Percentiles rank a stretch among this genome's conserved stretches.
Conservation (phyloP, 768 basidiomycete species). For the Ramaria sp. region DNA sequence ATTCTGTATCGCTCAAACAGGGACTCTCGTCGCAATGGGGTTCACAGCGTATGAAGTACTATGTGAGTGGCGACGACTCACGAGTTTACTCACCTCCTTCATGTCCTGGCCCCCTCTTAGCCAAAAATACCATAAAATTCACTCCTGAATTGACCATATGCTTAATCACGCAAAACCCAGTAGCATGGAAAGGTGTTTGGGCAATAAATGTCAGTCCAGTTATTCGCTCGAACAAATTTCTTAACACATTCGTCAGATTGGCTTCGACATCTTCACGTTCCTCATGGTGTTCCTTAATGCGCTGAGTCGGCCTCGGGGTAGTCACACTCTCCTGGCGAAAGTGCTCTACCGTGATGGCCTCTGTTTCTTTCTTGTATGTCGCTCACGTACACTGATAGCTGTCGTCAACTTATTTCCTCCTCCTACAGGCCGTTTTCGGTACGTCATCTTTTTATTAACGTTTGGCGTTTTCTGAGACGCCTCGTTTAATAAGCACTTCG, state of each 20-base stretch:
- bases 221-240: neutral
- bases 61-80: neutral
- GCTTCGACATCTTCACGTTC: neutral
- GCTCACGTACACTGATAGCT: too few species aligned
- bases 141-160: neutral
- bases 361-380: neutral
- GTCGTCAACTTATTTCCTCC: too few species aligned
- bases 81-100: neutral
- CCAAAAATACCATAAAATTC: neutral
- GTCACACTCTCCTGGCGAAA: neutral
- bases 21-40: neutral
- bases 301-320: neutral
- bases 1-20: neutral
- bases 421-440: too few species aligned
- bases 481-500: too few species aligned
- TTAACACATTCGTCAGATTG: neutral
- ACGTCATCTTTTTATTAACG: too few species aligned
- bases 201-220: neutral
- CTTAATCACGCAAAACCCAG: neutral
- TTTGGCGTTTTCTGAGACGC: too few species aligned
- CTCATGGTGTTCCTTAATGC: neutral
- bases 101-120: too few species aligned
- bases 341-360: slow-evolving; percentile 1
- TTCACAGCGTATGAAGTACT: neutral
- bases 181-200: neutral